Evolutionary conservation across 306 rosid genomes (phyloP).

Genomic region (Pterocarpus santalinus): DNA sequence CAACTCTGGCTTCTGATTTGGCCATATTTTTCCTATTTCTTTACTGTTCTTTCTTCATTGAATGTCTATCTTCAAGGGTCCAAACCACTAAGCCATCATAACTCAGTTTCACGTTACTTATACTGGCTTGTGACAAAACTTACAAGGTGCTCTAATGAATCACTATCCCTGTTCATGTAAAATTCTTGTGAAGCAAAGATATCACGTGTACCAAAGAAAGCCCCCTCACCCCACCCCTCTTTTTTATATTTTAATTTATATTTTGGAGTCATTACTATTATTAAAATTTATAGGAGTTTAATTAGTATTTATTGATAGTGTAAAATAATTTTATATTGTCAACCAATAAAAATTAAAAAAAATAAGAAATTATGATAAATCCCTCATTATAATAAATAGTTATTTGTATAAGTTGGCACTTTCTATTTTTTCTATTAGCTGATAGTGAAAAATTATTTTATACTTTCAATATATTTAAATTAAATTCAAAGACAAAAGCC

Average conservation of each 20-base stretch:
- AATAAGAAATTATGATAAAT: too few species aligned
- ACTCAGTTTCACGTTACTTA: conserved; percentile 45
- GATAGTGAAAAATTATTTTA: too few species aligned
- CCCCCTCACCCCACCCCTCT: neutral
- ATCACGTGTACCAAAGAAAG: conserved; percentile 54
- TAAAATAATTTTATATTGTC: too few species aligned
- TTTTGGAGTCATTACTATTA: neutral
- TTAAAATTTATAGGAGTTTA: too few species aligned
- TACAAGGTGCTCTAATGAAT: conserved; percentile 38
- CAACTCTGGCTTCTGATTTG: conserved; percentile 24
- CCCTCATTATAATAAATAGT: too few species aligned
- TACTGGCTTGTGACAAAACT: conserved; percentile 31
- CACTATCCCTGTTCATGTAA: conserved; percentile 40
- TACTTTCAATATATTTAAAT: too few species aligned
- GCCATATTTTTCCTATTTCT: conserved; percentile 12
- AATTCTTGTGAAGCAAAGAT: conserved; percentile 51
- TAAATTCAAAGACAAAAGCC: neutral
- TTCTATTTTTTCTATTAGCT: too few species aligned
- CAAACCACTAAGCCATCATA: conserved; percentile 20
- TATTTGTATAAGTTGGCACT: too few species aligned
- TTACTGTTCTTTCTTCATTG: neutral
- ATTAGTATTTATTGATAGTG: too few species aligned
- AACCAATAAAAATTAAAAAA: too few species aligned
- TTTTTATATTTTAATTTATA: neutral
- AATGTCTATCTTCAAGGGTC: conserved; percentile 16